Evolutionary conservation across 441 rosid species (phyloP), one percentile per base, ranked within the genome.

Genomic region (Erysimum pusillum): DNA sequence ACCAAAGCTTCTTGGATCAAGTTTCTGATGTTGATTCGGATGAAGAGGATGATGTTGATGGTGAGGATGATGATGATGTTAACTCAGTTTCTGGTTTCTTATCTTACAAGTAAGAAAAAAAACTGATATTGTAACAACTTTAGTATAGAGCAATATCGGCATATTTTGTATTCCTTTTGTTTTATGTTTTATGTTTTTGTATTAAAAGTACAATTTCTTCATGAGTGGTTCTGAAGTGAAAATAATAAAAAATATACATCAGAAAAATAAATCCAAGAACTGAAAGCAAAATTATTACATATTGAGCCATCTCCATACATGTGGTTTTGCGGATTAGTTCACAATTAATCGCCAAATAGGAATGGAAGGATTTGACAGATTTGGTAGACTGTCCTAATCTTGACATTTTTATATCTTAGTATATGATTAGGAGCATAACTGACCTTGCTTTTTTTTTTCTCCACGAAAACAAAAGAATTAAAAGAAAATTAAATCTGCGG

Each of bases 1-100:
- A 68, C 45, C 65, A 36, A n/a, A 63, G 74, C 7, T 57, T 80
- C 13, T 12, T 31, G 39, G 84, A 81, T 42, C 71, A 67, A 22
- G 69, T 52, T 69, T 80, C 88, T 39, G 90, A 81, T 79, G 28
- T 76, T 2, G 86, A 87, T 35, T 71, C 69, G 51, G 78, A 73
- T 63, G 78, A 66, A 52, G 70, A 68, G 45, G 73, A 82, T 17
- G 82, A 71, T 52, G 84, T 61, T 41, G 79, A 22, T 45, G 80
- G 20, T 1, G 79, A 69, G 0, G 77, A 76, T 6, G 73, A 70
- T 2, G 73, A 78, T 35, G 79, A 69, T 62, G 71, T 79, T 42
- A 81, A 76, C 61, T 78, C 68, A 4, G 77, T 66, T 67, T 67
- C 78, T 35, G 74, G 59, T 67, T 15, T 78, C 5, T 73, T 85